A percentile compares a stretch with the other conserved stretches of the same genome.
These are phyloP conservation scores for Phytophthora capsici DNA, from an alignment of 352 stramenopile genomes.

Conservation along the genomic window DNA sequence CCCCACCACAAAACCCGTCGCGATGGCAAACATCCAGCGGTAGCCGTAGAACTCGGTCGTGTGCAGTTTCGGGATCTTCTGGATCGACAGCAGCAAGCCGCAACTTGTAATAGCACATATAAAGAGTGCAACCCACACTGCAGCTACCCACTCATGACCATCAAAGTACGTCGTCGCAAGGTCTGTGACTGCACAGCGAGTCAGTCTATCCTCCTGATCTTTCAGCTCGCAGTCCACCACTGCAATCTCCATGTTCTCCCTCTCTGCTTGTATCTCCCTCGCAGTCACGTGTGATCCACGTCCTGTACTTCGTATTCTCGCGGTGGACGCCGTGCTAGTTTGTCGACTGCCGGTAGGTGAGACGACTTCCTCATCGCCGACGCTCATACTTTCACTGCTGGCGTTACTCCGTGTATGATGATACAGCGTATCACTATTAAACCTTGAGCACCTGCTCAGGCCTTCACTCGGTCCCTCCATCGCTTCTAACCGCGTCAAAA, in stretches of 20 bases:
- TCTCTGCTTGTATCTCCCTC: constrained; percentile 26
- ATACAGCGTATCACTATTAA: constrained; percentile 38
- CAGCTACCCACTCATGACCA: constrained; percentile 50
- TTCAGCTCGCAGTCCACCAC: constrained; percentile 34
- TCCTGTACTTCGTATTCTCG: constrained; percentile 25
- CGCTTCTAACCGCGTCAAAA: constrained; percentile 42
- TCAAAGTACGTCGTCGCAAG: constrained; percentile 25
- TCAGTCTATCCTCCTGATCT: constrained; percentile 31
- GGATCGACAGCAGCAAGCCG: constrained; percentile 33
- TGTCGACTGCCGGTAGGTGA: background rate
- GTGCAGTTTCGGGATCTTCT: constrained; percentile 38
- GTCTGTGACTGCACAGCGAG: constrained; percentile 27
- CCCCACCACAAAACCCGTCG: constrained; percentile 38
- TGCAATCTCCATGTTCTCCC: constrained; percentile 35
- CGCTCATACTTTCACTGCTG: constrained; percentile 7
- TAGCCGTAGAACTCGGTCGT: constrained; percentile 55
- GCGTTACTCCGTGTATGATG: constrained; percentile 39
- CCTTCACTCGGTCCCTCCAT: constrained; percentile 34
- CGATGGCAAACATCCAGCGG: constrained; percentile 42
- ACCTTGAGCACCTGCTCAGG: constrained; percentile 22
- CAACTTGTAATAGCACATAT: constrained; percentile 24
- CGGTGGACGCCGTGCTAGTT: constrained; percentile 12
- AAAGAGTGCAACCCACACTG: constrained; percentile 32
- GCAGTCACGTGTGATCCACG: constrained; percentile 18
- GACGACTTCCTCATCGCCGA: background rate